Evolutionary conservation across 1,284 basidiomycete species (phyloP), one percentile per base, ranked within the genome.

Genomic region (Leccinum pachyderme): DNA sequence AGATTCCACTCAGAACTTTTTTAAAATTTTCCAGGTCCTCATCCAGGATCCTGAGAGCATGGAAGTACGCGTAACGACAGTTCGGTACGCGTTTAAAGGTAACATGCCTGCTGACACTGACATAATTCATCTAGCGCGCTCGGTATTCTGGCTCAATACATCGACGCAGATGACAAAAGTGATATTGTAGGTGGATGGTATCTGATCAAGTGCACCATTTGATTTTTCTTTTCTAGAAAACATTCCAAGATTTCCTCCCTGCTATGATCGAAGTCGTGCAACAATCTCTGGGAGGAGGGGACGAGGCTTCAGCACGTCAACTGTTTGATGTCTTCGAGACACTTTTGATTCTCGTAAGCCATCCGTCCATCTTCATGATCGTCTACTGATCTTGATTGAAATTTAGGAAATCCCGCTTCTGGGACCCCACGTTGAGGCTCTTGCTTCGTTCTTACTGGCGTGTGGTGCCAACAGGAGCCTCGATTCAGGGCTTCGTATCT

Each of bases 321-420:
- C 81, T 95, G 32, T 97, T 98, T 66, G 97, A 99, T 68, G 93
- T 98, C 25, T 83, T 99, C 61, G 97, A 99, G 78, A 96, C 93
- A 1, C 84, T 99, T 53, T 83, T 98, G 51, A 96, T 97, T 67
- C 82, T 97, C 54, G 91, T 89, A 61, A 58, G 83, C 73, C 28
- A 27, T 43, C 29, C 15, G 27, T 12, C 2, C 27, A 32, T 28
- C 15, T n/a, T 44, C 27, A 18, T 3, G 7, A 45, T 56, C 15
- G 6, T 12, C 31, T 35, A 31, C 41, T 62, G 49, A 70, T 55
- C 15, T 35, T n/a, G 27, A 5, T 11, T 24, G 6, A 18, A 52
- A 49, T 31, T 4, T 69, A 93, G 87, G 97, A 99, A 79, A 87
- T 93, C 13, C 95, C 96, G 32, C 80, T 99, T 46, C 83, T 99